Percentiles rank a stretch among this genome's conserved stretches.
These are phyloP conservation scores for Fragaria nilgerrensis DNA, from an alignment of 306 rosid genomes.

Conservation along the genomic window DNA sequence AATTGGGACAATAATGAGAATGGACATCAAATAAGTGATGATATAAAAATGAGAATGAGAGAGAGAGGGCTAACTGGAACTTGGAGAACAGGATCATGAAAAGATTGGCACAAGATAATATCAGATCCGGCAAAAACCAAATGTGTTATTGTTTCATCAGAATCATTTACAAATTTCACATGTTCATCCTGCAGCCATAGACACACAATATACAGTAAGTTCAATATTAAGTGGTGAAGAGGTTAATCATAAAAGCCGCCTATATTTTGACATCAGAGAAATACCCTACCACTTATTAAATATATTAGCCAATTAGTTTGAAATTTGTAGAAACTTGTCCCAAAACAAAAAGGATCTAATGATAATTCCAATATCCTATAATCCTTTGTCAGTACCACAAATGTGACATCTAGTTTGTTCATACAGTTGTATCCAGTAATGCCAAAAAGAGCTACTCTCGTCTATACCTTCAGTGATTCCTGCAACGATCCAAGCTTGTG, in stretches of 20 bases:
- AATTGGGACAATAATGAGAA: slow-evolving; percentile 23
- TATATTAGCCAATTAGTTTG: not conserved
- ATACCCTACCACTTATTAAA: not conserved
- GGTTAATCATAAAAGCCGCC: not conserved
- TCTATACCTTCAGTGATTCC: slow-evolving; percentile 52
- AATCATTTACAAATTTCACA: slow-evolving; percentile 35
- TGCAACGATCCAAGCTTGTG: slow-evolving; percentile 46
- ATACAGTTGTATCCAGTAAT: slow-evolving; percentile 5
- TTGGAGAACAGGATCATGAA: slow-evolving; percentile 59
- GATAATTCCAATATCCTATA: not conserved
- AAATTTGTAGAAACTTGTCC: not conserved
- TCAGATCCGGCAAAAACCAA: slow-evolving; percentile 77
- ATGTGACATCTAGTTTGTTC: not conserved
- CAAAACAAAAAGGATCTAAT: not conserved
- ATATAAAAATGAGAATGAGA: not conserved
- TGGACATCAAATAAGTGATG: not conserved
- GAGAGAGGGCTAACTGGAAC: slow-evolving; percentile 55
- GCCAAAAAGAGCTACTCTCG: slow-evolving; percentile 4
- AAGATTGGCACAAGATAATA: slow-evolving; percentile 71
- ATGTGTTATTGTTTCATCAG: slow-evolving; percentile 56
- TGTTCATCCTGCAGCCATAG: slow-evolving; percentile 51
- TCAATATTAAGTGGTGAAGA: not conserved
- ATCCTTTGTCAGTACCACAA: not conserved
- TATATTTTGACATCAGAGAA: not conserved
- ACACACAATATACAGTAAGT: slow-evolving; percentile 11